phyloP scores from a whole-genome alignment of 1,284 basidiomycete genomes.

The Pseudozyma tsukubaensis region DNA sequence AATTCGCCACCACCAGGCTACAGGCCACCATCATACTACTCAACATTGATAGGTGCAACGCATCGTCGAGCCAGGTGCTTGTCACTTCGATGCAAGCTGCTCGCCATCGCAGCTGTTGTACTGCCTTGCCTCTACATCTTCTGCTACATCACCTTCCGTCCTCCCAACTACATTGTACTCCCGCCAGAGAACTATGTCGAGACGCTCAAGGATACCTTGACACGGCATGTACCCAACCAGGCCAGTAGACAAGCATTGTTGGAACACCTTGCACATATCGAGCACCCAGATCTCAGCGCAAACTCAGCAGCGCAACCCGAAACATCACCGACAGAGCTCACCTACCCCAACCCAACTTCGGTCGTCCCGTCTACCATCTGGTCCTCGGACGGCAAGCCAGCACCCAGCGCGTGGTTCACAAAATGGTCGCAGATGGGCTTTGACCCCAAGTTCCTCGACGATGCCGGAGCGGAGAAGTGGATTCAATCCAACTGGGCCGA shows the following conservation, averaged over 20 bases:
- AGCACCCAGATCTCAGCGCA: constrained; percentile 15
- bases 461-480: constrained; percentile 42
- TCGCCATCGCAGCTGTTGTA: constrained; percentile 22
- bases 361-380: constrained; percentile 41
- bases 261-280: constrained; percentile 30
- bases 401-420: constrained; percentile 31
- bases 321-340: not conserved
- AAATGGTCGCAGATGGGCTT: constrained; percentile 50
- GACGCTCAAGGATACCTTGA: constrained; percentile 30
- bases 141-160: constrained; percentile 44
- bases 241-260: constrained; percentile 26
- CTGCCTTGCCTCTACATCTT: constrained; percentile 27
- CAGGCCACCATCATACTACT: constrained; percentile 37
- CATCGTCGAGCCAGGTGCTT: constrained; percentile 28
- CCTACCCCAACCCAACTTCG: constrained; percentile 10
- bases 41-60: constrained; percentile 23
- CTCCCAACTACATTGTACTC: constrained; percentile 44
- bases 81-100: constrained; percentile 36
- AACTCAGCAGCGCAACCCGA: not conserved
- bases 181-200: constrained; percentile 42
- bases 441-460: constrained; percentile 50
- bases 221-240: constrained; percentile 35
- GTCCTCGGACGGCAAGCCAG: constrained; percentile 48
- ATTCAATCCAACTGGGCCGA: constrained; percentile 33
- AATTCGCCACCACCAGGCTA: constrained; percentile 40